Evolutionary conservation across 805 yeast species (phyloP), one percentile per base, ranked within the genome.

Genomic region (Grigorovia transvaalensis): DNA sequence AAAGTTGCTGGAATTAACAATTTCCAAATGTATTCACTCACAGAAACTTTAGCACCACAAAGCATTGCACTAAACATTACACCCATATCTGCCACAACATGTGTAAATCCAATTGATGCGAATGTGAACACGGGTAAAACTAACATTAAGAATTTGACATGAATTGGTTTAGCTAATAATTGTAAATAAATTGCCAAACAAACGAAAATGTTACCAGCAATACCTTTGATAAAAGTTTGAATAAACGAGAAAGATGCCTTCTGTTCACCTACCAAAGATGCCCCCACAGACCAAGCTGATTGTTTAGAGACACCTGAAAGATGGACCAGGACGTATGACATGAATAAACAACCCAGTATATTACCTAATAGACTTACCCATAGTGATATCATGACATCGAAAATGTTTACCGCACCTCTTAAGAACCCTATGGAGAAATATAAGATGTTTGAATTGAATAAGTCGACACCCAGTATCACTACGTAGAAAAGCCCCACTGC

Each of bases 81-180:
- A 57, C 73, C 82, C 93, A 87, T 85, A 64, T 87, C 95, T 0
- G 95, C 95, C 9, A 87, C 88, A 1, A 81, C 80, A 62, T 87
- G 95, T 1, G 87, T 80, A 66, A 81, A 87, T 0, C 95, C 93
- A 73, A 82, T 72, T 1, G 82, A 59, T n/a, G 85, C 93, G 66
- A 87, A 85, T 0, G 90, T 80, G 65, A 85, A 84, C 15, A 86
- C 74, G 0, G 95, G 95, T 19, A 85, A 62, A 15, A 73, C 60
- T 71, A 86, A 76, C 71, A 84, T 67, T 6, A 83, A 47, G 30
- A 83, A 72, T 58, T 84, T 85, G 40, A 87, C 95, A 61, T 87
- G 95, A 9, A 82, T 61, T 0, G 95, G 95, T 61, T 83, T 84
- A 7, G 85, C 85, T 81, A 86, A 77, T 44, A 87, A 69, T 62